These are phyloP conservation scores for Sporodiniella umbellata DNA, from an alignment of 371 early-diverging fungal species.

Conservation along the genomic window DNA sequence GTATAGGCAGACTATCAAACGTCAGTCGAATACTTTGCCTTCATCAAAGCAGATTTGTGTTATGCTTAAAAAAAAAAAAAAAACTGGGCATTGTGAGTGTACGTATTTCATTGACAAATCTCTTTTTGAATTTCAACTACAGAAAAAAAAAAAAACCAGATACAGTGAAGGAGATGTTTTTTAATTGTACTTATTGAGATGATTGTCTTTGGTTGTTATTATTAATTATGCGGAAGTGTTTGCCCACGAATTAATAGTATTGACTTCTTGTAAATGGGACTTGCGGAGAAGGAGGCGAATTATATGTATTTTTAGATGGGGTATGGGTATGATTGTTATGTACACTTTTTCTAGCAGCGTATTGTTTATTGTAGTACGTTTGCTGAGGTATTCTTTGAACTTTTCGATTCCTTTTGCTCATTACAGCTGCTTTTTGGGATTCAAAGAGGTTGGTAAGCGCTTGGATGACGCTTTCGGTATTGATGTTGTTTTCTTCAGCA, in stretches of 20 bases:
- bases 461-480: slow-evolving; percentile 1
- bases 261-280: background rate
- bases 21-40: too few relatives aligned
- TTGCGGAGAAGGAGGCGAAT: background rate
- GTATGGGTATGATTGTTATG: background rate
- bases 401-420: slow-evolving; percentile 8
- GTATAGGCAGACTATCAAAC: too few relatives aligned
- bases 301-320: background rate
- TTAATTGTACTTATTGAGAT: too few relatives aligned
- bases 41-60: too few relatives aligned
- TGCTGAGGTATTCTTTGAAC: background rate
- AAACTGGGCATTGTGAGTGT: too few relatives aligned
- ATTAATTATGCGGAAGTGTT: too few relatives aligned
- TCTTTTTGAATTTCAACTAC: too few relatives aligned
- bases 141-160: too few relatives aligned
- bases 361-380: background rate
- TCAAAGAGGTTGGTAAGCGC: slow-evolving; percentile 14
- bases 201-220: too few relatives aligned
- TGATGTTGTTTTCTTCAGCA: slow-evolving; percentile 15
- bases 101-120: too few relatives aligned
- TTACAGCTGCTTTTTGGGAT: slow-evolving; percentile 12
- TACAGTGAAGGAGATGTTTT: too few relatives aligned
- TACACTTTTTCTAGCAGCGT: background rate
- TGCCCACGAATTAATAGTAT: background rate
- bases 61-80: too few relatives aligned